Conservation (phyloP, 371 early-diverging fungal species). For the Lichtheimia hyalospora region DNA sequence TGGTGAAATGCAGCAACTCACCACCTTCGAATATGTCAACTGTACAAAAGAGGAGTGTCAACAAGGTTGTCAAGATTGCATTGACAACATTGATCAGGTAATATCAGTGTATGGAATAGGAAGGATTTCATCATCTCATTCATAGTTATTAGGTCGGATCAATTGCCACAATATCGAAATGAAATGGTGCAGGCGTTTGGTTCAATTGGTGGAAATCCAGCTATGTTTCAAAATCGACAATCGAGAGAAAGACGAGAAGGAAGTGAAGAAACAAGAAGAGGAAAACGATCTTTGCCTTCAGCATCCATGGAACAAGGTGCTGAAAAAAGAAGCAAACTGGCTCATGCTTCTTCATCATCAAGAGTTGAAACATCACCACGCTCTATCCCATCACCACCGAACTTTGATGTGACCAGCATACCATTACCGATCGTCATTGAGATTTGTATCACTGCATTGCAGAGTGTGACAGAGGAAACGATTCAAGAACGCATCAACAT, state of each 20-base stretch:
- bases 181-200: constrained; percentile 41
- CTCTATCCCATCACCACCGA: constrained; percentile 15
- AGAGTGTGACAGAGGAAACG: constrained; percentile 32
- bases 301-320: background rate
- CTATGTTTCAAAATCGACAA: constrained; percentile 33
- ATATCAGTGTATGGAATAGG: background rate
- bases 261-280: constrained; percentile 19
- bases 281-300: constrained; percentile 1
- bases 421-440: constrained; percentile 36
- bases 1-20: constrained; percentile 26
- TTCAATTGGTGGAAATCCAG: constrained; percentile 41
- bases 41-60: constrained; percentile 39
- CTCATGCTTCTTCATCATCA: background rate
- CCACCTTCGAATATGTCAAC: constrained; percentile 28
- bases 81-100: constrained; percentile 49
- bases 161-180: constrained; percentile 20
- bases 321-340: constrained; percentile 21
- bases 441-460: constrained; percentile 40
- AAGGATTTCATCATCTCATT: background rate
- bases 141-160: constrained; percentile 23
- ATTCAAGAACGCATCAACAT: constrained; percentile 26
- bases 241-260: constrained; percentile 17
- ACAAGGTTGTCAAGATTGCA: constrained; percentile 40
- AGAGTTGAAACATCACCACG: background rate
- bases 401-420: constrained; percentile 39